Conservation (phyloP, 139 green algal species). For the Chlorella sp. region DNA sequence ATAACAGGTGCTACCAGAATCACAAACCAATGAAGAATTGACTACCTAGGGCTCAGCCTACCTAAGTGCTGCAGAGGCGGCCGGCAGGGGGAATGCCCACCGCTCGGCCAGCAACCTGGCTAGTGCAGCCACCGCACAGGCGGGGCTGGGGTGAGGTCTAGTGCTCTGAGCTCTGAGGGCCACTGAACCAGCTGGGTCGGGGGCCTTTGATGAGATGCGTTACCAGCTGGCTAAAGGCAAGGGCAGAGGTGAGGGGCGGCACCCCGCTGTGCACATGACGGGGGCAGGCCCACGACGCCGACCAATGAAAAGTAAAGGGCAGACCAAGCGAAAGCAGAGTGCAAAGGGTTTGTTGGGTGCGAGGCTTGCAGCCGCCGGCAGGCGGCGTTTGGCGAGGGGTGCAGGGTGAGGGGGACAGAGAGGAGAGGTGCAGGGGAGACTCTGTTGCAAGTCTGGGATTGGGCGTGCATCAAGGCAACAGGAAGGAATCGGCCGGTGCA, state of each 20-base stretch:
- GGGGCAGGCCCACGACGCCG: background rate
- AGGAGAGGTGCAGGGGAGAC: background rate
- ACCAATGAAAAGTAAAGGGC: constrained; percentile 20
- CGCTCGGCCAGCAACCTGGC: too few relatives aligned
- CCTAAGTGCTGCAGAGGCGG: too few relatives aligned
- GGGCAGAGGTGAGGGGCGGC: background rate
- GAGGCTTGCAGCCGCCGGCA: background rate
- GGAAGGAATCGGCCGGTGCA: background rate
- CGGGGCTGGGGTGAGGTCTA: too few relatives aligned
- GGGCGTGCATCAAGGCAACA: background rate
- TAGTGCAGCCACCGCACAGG: too few relatives aligned
- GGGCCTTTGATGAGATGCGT: too few relatives aligned
- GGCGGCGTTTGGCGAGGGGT: background rate
- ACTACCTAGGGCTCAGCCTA: too few relatives aligned
- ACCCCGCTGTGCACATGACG: background rate
- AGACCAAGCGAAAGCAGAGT: constrained; percentile 10
- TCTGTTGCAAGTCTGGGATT: constrained; percentile 35
- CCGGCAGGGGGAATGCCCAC: too few relatives aligned
- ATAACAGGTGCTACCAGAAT: too few relatives aligned
- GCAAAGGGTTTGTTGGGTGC: background rate
- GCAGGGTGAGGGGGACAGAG: background rate
- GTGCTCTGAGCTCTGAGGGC: too few relatives aligned
- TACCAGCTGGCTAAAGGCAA: background rate
- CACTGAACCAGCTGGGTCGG: too few relatives aligned
- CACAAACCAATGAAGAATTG: too few relatives aligned